Percentiles rank a stretch among this genome's conserved stretches.
Evolutionary conservation across 257 asterid species (phyloP).

Genomic region (Solanum tacnaense): DNA sequence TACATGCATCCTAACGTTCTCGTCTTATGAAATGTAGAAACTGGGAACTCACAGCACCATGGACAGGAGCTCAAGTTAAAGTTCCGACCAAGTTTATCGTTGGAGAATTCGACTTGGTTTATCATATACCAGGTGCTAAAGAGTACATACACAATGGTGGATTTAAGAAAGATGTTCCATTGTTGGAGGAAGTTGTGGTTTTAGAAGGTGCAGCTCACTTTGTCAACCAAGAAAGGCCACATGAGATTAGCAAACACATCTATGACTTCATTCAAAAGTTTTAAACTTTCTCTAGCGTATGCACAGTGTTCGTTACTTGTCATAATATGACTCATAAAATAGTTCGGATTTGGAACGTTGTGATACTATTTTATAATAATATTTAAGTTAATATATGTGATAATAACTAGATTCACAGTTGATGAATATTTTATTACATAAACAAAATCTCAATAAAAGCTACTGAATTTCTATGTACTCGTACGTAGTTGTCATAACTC

Average conservation of each 20-base stretch:
- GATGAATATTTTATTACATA: not conserved
- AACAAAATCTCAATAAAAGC: not conserved
- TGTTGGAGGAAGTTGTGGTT: conserved; percentile 4
- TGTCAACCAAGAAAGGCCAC: not conserved
- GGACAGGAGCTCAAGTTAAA: conserved; percentile 16
- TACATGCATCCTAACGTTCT: not conserved
- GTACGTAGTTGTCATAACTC: not conserved
- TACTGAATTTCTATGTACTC: not conserved
- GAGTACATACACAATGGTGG: conserved; percentile 13
- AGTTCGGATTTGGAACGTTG: not conserved
- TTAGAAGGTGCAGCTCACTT: conserved; percentile 11
- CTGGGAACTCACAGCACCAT: conserved; percentile 14
- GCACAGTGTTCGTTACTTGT: not conserved
- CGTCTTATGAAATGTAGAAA: not conserved
- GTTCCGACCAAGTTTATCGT: conserved; percentile 9
- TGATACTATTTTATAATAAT: not conserved
- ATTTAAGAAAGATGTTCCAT: conserved; percentile 6
- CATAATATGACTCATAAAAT: not conserved
- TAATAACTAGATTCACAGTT: not conserved
- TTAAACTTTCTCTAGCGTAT: not conserved
- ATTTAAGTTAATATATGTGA: not conserved
- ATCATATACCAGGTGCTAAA: conserved; percentile 4
- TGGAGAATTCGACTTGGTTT: conserved; percentile 9
- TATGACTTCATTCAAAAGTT: conserved; percentile 2
- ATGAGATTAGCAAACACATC: conserved; percentile 1